Conservation (phyloP, 805 yeast species). For the Yarrowia deformans region DNA sequence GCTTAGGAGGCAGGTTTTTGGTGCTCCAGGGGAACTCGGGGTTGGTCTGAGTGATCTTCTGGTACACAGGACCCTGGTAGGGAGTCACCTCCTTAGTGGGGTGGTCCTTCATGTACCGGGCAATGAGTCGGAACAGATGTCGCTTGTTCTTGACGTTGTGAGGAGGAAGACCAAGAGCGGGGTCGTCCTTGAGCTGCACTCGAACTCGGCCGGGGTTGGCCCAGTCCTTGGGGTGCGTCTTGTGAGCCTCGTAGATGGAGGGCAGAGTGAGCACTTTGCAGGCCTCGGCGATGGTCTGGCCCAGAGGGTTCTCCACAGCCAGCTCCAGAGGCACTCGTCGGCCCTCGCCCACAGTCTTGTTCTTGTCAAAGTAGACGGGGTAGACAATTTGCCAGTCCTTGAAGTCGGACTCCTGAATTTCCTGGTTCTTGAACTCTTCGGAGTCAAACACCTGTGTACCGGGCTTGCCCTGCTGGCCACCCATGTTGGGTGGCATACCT, state of each 20-base stretch:
- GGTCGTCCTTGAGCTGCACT: slow-evolving; percentile 62
- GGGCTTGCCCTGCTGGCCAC: slow-evolving; percentile 41
- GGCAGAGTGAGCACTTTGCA: slow-evolving; percentile 52
- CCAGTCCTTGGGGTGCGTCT: slow-evolving; percentile 94
- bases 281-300: slow-evolving; percentile 82
- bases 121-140: slow-evolving; percentile 65
- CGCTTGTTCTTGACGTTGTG: slow-evolving; percentile 61
- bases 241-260: slow-evolving; percentile 62
- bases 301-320: slow-evolving; percentile 88
- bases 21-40: slow-evolving; percentile 43
- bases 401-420: slow-evolving; percentile 58
- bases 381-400: slow-evolving; percentile 76
- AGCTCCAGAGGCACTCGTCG: slow-evolving; percentile 73
- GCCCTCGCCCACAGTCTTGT: slow-evolving; percentile 78
- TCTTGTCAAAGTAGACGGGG: slow-evolving; percentile 90
- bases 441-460: slow-evolving; percentile 42
- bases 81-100: slow-evolving; percentile 75
- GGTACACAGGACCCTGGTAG: slow-evolving; percentile 55
- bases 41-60: slow-evolving; percentile 41
- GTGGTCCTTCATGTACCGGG: slow-evolving; percentile 65
- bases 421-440: slow-evolving; percentile 60
- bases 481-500: slow-evolving; percentile 17
- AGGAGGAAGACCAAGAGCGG: slow-evolving; percentile 42
- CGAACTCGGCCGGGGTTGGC: slow-evolving; percentile 98
- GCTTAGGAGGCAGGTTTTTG: slow-evolving; percentile 33